Evolutionary conservation across 1,284 basidiomycete genomes (phyloP).

Genomic region (Cystobasidium pallidum): DNA sequence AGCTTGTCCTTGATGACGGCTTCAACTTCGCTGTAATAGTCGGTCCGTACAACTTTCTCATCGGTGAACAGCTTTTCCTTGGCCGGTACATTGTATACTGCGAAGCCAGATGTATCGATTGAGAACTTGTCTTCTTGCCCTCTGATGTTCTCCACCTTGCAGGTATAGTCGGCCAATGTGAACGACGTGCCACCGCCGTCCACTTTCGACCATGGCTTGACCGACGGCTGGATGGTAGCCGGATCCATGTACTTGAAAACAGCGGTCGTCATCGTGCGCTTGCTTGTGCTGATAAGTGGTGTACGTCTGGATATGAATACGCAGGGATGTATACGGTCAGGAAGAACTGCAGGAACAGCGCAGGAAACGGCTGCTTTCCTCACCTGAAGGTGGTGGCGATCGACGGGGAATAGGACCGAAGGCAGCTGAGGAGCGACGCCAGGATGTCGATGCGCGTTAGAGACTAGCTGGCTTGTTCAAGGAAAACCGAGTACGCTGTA

Average conservation of each 20-base stretch:
- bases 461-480: not conserved
- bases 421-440: not conserved
- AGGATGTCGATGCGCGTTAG: not conserved
- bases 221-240: constrained; percentile 11
- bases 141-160: constrained; percentile 30
- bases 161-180: constrained; percentile 3
- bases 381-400: constrained; percentile 8
- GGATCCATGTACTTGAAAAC: constrained; percentile 31
- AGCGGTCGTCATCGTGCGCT: constrained; percentile 6
- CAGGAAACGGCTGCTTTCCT: not conserved
- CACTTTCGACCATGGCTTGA: constrained; percentile 40
- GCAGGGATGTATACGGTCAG: not conserved
- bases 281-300: not conserved
- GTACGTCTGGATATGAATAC: not conserved
- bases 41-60: constrained; percentile 22
- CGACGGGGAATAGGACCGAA: constrained; percentile 4
- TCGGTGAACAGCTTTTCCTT: constrained; percentile 29
- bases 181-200: constrained; percentile 28
- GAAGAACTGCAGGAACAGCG: not conserved
- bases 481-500: not conserved
- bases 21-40: constrained; percentile 44
- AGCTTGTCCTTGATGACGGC: constrained; percentile 21
- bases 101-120: constrained; percentile 37
- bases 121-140: constrained; percentile 37
- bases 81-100: constrained; percentile 33